Evolutionary conservation across 345 rosid species (phyloP).

Genomic region (Microcos paniculata): DNA sequence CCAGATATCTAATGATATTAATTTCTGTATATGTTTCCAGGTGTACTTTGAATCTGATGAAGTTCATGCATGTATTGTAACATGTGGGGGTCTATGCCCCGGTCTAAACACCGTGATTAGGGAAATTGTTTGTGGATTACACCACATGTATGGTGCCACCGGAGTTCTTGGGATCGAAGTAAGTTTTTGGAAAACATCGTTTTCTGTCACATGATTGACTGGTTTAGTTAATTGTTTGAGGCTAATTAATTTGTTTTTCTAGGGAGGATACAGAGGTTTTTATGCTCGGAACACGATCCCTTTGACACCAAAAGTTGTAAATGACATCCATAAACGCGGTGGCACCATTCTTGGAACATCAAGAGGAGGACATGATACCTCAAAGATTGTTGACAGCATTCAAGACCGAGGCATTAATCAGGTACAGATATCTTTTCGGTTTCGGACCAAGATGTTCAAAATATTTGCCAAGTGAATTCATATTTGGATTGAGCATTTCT

Average conservation of each 20-base stretch:
- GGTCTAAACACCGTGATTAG: slow-evolving; percentile 90
- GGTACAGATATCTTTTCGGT: slow-evolving; percentile 28
- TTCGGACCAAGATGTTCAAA: not conserved
- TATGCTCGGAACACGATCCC: slow-evolving; percentile 73
- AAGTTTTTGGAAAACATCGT: slow-evolving; percentile 22
- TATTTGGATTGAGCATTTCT: not conserved
- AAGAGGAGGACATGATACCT: slow-evolving; percentile 82
- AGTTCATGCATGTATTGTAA: slow-evolving; percentile 83
- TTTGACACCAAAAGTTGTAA: slow-evolving; percentile 66
- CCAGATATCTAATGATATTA: not conserved
- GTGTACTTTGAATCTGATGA: slow-evolving; percentile 75
- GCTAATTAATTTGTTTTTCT: slow-evolving; percentile 12
- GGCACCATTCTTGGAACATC: slow-evolving; percentile 90
- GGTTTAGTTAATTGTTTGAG: not conserved
- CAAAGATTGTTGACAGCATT: slow-evolving; percentile 91
- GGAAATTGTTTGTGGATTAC: slow-evolving; percentile 73
- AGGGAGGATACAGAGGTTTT: slow-evolving; percentile 95
- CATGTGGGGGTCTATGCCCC: slow-evolving; percentile 95
- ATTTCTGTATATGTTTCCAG: slow-evolving; percentile 27
- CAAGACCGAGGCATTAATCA: slow-evolving; percentile 95
- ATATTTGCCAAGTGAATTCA: not conserved
- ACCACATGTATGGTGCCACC: slow-evolving; percentile 83
- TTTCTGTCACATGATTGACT: not conserved
- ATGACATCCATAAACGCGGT: slow-evolving; percentile 91
- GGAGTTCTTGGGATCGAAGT: slow-evolving; percentile 82